These are phyloP conservation scores for Grammothele lineata DNA, from an alignment of 768 basidiomycete genomes.

Conservation along the genomic window DNA sequence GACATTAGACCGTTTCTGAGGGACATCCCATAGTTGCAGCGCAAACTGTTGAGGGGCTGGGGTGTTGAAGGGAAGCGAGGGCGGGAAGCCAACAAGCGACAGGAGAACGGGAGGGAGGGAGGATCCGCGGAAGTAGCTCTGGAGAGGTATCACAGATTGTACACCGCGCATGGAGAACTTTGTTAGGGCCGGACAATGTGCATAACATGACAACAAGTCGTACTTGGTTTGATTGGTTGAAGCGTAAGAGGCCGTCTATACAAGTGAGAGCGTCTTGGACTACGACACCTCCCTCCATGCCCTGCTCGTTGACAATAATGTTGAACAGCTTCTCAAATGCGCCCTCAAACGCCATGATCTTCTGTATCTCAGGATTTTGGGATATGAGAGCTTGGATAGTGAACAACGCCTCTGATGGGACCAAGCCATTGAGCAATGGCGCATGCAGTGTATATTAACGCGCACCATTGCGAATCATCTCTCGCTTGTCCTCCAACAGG, in stretches of 20 bases:
- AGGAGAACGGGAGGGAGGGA: slow-evolving; percentile 64
- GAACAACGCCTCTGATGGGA: slow-evolving; percentile 66
- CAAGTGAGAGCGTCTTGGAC: slow-evolving; percentile 84
- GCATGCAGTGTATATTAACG: slow-evolving; percentile 1
- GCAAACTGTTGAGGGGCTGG: slow-evolving; percentile 84
- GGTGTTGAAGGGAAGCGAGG: slow-evolving; percentile 51
- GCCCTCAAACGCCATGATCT: slow-evolving; percentile 94
- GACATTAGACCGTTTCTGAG: slow-evolving; percentile 74
- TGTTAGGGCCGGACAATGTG: slow-evolving; percentile 5
- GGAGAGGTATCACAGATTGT: slow-evolving; percentile 10
- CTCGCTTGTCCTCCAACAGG: slow-evolving; percentile 78
- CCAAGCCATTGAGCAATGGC: not conserved
- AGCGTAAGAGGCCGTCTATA: slow-evolving; percentile 82
- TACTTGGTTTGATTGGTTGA: slow-evolving; percentile 94
- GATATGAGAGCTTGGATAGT: slow-evolving; percentile 78
- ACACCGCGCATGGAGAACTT: slow-evolving; percentile 8
- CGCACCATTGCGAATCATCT: slow-evolving; percentile 86
- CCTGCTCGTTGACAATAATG: slow-evolving; percentile 83
- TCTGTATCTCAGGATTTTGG: slow-evolving; percentile 92
- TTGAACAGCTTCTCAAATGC: slow-evolving; percentile 95
- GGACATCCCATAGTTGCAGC: slow-evolving; percentile 93
- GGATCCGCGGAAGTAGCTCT: slow-evolving; percentile 98
- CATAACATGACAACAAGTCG: slow-evolving; percentile 12
- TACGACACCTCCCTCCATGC: slow-evolving; percentile 85
- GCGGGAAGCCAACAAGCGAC: slow-evolving; percentile 67